Evolutionary conservation across 208 protist genomes (phyloP).

Genomic region (Crithidia expoeki): DNA sequence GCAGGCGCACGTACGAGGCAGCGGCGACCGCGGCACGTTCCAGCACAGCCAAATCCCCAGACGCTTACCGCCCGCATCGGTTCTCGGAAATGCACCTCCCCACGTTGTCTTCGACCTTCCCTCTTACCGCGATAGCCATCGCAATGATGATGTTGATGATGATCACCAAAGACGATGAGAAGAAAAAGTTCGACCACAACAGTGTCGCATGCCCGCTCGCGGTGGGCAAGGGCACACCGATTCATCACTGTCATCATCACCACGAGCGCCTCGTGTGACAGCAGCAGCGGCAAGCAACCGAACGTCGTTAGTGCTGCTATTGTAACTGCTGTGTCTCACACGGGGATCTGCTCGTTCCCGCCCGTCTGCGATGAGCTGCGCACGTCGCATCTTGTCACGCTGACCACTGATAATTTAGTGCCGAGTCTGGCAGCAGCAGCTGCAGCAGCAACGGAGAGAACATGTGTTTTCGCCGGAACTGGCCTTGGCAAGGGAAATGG

Average conservation of each 20-base stretch:
- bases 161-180: no score
- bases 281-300: no score
- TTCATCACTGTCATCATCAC: no score
- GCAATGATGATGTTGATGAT: no score
- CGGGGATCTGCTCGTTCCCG: no score
- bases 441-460: background rate
- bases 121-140: background rate
- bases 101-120: background rate
- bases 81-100: background rate
- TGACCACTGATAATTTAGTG: no score
- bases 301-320: no score
- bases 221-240: background rate
- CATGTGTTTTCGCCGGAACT: conserved; percentile 11
- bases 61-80: background rate
- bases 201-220: background rate
- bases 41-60: no score
- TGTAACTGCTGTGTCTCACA: no score
- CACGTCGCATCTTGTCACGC: no score
- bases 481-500: conserved; percentile 11
- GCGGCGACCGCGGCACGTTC: background rate
- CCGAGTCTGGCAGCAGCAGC: conserved; percentile 12
- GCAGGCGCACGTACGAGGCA: background rate
- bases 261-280: conserved; percentile 2
- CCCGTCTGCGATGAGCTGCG: no score
- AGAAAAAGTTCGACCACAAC: no score